Evolutionary conservation across 441 rosid species (phyloP).

Genomic region (Populus hybrid): DNA sequence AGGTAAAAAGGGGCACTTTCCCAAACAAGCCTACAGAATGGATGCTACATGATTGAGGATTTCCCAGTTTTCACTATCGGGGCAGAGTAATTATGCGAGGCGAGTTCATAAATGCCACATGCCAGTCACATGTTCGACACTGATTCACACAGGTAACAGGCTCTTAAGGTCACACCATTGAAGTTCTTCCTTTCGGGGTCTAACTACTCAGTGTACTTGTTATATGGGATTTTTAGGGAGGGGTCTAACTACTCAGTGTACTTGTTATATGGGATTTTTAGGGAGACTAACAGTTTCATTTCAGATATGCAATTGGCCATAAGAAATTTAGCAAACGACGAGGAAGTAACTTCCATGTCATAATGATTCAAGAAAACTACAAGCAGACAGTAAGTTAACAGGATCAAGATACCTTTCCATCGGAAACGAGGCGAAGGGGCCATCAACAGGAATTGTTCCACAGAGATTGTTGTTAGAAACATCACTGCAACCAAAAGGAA

Average conservation of each 20-base stretch:
- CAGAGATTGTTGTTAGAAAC: constrained; percentile 66
- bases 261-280: background rate
- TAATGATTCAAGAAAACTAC: background rate
- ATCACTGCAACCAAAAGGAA: constrained; percentile 43
- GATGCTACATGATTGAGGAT: background rate
- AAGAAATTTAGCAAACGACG: background rate
- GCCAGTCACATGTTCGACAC: background rate
- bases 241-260: background rate
- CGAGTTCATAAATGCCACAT: background rate
- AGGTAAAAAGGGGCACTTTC: background rate
- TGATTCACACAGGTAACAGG: background rate
- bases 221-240: too few relatives aligned
- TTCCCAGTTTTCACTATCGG: background rate
- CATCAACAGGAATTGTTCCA: constrained; percentile 79
- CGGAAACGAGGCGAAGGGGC: constrained; percentile 57
- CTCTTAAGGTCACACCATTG: background rate
- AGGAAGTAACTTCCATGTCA: background rate
- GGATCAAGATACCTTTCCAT: constrained; percentile 46
- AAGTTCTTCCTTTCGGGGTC: background rate
- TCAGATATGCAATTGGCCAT: background rate
- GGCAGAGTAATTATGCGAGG: background rate
- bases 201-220: too few relatives aligned
- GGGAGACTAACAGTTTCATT: background rate
- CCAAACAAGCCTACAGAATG: background rate
- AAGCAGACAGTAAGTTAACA: background rate